Conservation (phyloP, 2,329 filamentous ascomycete species). For the Verticillium klebahnii region DNA sequence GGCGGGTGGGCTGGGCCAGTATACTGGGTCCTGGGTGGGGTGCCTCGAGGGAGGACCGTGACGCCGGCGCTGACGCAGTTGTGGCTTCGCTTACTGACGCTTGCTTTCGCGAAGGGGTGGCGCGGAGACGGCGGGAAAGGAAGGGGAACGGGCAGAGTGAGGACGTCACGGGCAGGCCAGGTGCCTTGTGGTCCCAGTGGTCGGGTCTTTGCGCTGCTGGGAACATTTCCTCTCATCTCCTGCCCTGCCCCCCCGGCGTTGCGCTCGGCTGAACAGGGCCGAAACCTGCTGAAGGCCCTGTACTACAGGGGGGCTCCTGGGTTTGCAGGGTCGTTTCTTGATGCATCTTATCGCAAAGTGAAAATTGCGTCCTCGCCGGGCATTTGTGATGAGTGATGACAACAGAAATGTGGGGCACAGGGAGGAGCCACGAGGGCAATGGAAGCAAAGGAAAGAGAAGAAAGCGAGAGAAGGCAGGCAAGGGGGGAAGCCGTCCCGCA, state of each 20-base stretch:
- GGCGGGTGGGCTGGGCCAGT: background rate
- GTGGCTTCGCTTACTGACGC: background rate
- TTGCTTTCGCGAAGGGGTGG: background rate
- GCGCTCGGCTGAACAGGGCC: background rate
- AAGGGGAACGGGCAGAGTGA: background rate
- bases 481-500: background rate
- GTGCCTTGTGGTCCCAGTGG: too few species aligned
- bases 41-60: background rate
- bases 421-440: background rate
- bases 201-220: background rate
- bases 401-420: background rate
- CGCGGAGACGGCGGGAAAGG: background rate
- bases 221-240: background rate
- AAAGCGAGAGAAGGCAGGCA: background rate
- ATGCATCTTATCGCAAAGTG: background rate
- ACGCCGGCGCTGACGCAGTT: background rate
- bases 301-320: background rate
- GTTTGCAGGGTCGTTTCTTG: background rate
- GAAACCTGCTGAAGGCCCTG: conserved; percentile 1
- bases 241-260: background rate
- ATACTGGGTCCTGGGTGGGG: too few species aligned
- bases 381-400: background rate
- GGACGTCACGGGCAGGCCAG: background rate
- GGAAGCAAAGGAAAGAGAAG: background rate
- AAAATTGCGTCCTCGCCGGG: background rate